Conservation (phyloP, 1,139 yeast species). For the Saccharomycopsis hybrid region DNA sequence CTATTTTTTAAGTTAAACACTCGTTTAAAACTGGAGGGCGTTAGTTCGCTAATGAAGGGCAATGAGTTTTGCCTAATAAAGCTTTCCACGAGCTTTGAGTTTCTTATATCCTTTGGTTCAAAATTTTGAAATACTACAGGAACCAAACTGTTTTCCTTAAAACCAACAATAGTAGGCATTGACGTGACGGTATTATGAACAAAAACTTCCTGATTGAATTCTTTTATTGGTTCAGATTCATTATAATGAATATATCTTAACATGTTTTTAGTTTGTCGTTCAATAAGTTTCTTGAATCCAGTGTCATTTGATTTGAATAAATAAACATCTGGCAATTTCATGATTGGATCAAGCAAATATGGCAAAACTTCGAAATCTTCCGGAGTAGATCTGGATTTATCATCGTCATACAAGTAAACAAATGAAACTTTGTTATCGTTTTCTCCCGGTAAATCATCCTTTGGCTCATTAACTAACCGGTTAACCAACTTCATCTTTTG, state of each 20-base stretch:
- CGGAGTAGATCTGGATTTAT: too few relatives aligned
- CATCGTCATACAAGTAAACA: conserved; percentile 47
- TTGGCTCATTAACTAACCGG: conserved; percentile 29
- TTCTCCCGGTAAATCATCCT: conserved; percentile 24
- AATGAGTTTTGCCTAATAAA: conserved; percentile 43
- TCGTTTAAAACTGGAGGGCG: conserved; percentile 33
- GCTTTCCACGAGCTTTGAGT: conserved; percentile 37
- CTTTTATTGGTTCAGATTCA: conserved; percentile 28
- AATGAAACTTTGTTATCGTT: conserved; percentile 43
- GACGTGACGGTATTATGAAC: conserved; percentile 49
- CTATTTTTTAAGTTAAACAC: conserved; percentile 33
- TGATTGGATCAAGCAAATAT: conserved; percentile 50
- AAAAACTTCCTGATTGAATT: conserved; percentile 40
- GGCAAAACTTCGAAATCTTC: conserved; percentile 61
- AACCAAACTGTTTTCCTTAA: conserved; percentile 49
- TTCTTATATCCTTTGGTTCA: conserved; percentile 58
- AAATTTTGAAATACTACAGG: conserved; percentile 52
- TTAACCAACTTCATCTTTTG: conserved; percentile 38
- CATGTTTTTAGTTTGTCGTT: conserved; percentile 38
- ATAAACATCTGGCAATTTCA: conserved; percentile 49
- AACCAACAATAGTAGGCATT: conserved; percentile 52
- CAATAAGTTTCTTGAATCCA: conserved; percentile 36
- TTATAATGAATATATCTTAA: conserved; percentile 39
- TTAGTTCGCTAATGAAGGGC: conserved; percentile 49
- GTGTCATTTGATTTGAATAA: conserved; percentile 46